Evolutionary conservation across 495 filamentous ascomycete genomes (phyloP).

Genomic region (Hyaloscypha variabilis): DNA sequence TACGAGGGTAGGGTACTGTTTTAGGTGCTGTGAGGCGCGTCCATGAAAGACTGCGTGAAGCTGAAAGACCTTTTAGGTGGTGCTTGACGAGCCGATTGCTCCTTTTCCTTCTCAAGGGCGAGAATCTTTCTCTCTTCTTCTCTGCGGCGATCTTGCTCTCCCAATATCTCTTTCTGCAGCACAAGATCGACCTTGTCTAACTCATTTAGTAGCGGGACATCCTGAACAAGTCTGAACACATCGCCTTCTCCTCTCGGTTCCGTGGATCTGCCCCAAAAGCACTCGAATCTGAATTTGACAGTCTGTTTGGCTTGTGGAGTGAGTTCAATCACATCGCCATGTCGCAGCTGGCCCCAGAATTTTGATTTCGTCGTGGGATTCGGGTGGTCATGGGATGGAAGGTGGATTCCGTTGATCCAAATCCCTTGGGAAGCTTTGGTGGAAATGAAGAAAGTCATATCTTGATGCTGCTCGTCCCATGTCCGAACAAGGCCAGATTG

Average conservation of each 20-base stretch:
- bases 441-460: constrained; percentile 70
- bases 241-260: constrained; percentile 22
- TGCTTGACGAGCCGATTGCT: constrained; percentile 6
- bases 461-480: constrained; percentile 46
- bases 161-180: constrained; percentile 19
- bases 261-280: constrained; percentile 54
- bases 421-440: constrained; percentile 74
- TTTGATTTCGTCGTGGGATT: constrained; percentile 43
- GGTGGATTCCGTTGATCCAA: constrained; percentile 65
- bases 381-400: constrained; percentile 51
- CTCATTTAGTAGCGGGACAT: constrained; percentile 15
- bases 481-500: constrained; percentile 29
- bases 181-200: constrained; percentile 21
- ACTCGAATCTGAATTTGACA: constrained; percentile 55
- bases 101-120: constrained; percentile 6
- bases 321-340: constrained; percentile 65
- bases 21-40: neutral
- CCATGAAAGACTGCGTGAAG: constrained; percentile 16
- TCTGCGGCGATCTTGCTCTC: constrained; percentile 13
- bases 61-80: neutral
- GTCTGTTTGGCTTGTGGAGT: constrained; percentile 38
- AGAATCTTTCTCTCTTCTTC: constrained; percentile 20
- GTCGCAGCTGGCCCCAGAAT: constrained; percentile 67
- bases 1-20: neutral
- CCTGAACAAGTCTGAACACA: constrained; percentile 2